Conservation (phyloP, 2,329 filamentous ascomycete species). For the Blastomyces emzantsi region DNA sequence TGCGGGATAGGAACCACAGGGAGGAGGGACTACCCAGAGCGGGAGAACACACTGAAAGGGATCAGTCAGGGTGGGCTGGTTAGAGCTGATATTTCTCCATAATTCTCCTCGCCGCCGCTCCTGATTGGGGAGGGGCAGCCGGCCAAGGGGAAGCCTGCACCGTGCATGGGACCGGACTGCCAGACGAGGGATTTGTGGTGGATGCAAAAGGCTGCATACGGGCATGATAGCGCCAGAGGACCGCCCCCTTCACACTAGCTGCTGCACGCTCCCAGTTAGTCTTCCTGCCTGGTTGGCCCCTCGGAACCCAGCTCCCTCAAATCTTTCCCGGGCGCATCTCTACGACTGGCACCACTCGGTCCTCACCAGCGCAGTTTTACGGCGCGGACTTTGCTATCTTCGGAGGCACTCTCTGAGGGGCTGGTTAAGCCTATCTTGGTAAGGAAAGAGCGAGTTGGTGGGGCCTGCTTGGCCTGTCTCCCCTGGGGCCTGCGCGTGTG, state of each 20-base stretch:
- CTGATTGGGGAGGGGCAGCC: neutral
- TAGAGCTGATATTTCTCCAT: conserved; percentile 2
- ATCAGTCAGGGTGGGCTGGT: neutral
- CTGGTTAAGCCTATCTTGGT: neutral
- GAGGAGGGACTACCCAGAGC: conserved; percentile 12
- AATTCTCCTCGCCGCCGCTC: neutral
- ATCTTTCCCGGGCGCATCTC: neutral
- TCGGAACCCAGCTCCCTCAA: neutral
- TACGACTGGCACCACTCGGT: neutral
- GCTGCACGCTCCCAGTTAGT: conserved; percentile 1
- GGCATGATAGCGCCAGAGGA: neutral
- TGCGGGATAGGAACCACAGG: neutral
- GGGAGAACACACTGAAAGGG: neutral
- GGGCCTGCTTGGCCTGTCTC: neutral
- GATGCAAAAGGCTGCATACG: neutral
- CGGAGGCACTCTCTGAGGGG: neutral
- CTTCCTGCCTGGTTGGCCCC: neutral
- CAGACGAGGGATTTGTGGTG: conserved; percentile 1
- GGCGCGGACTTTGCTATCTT: neutral
- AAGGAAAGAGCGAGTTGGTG: neutral
- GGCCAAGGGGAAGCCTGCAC: conserved; percentile 3
- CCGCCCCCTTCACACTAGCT: conserved; percentile 1
- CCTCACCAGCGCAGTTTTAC: neutral
- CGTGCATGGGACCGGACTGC: conserved; percentile 4
- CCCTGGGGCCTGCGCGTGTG: conserved; percentile 1